Base-by-base conservation (phyloP, 345 rosid genomes). In the Diplotaxis tenuifolia region DNA sequence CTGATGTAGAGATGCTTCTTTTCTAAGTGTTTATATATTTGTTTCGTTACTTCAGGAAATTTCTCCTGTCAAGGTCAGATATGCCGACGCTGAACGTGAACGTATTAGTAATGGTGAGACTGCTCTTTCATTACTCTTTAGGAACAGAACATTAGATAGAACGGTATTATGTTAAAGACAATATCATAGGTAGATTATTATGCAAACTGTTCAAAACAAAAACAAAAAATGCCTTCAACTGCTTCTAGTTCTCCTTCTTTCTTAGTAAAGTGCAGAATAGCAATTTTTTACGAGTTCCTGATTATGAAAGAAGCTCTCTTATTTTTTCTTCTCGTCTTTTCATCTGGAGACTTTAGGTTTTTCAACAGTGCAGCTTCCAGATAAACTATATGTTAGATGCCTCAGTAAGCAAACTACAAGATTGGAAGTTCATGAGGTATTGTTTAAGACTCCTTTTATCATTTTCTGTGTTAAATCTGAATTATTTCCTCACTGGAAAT, bases 371-470 rank as follows among this genome's bases (percentile, higher is more conserved):
- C 84, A 75, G 75, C 10, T 38, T 72, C 81, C 80, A 55, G 89
- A 86, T 20, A 93, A 90, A 76, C 80, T 93, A 67, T 93, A 89
- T 76, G 90, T 89, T 80, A 86, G 96, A 75, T 75, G 86, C 75
- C 74, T 93, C 70, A 81, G 78, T 87, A 89, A 71, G 80, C 88
- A 79, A 57, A 84, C 97, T 60, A 75, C 92, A 54, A 83, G 74
- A 80, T 45, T 68, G 71, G 98, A 90, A 55, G 77, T 93, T 32
- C 86, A 85, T 50, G 96, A 93, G 81, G 96, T 93, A 86, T 77
- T 82, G 49, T 32, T 34, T 20, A 31, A 15, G 23, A 70, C 4
- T 29, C 62, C 23, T 10, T 54, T 74, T 53, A 2, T 29, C 8
- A 7, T 29, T 29, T 29, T 29, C 34, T 5, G 9, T 29, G n/a